A percentile compares a stretch with the other conserved stretches of the same genome.
phyloP scores from a whole-genome alignment of 2,329 filamentous ascomycete genomes.

The Colletotrichum coccodes region DNA sequence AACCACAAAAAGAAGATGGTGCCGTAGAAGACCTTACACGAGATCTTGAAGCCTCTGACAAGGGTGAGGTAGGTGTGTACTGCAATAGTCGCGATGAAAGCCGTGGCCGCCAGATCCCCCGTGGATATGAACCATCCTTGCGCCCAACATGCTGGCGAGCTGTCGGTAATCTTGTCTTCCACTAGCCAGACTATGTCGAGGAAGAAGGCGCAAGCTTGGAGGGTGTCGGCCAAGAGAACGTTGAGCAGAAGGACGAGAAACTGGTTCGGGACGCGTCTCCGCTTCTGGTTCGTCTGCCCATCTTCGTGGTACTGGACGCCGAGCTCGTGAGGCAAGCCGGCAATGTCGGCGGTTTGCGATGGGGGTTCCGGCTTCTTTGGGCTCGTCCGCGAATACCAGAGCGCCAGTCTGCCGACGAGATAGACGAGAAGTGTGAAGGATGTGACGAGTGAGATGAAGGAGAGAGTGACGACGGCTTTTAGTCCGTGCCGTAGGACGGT shows the following conservation, averaged over 20 bases:
- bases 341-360: constrained; percentile 19
- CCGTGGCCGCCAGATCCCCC: constrained; percentile 65
- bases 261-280: constrained; percentile 54
- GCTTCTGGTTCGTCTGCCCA: constrained; percentile 28
- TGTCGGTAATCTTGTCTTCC: constrained; percentile 58
- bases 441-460: constrained; percentile 48
- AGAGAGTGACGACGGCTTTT: constrained; percentile 47
- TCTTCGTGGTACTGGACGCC: constrained; percentile 29
- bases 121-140: constrained; percentile 69
- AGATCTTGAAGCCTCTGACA: constrained; percentile 58
- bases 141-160: constrained; percentile 57
- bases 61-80: constrained; percentile 67
- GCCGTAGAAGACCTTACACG: constrained; percentile 53
- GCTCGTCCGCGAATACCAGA: constrained; percentile 43
- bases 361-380: constrained; percentile 41
- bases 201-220: constrained; percentile 65
- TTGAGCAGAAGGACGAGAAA: constrained; percentile 70
- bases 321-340: constrained; percentile 35
- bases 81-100: constrained; percentile 68
- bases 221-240: constrained; percentile 66
- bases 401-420: constrained; percentile 46
- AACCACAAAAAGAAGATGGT: constrained; percentile 57
- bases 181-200: constrained; percentile 63
- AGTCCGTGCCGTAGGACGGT: constrained; percentile 46
- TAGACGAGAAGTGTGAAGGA: constrained; percentile 44